Percentiles rank a stretch among this genome's conserved stretches.
These are phyloP conservation scores for Rosa rugosa DNA, from an alignment of 306 rosid genomes.

Conservation along the genomic window DNA sequence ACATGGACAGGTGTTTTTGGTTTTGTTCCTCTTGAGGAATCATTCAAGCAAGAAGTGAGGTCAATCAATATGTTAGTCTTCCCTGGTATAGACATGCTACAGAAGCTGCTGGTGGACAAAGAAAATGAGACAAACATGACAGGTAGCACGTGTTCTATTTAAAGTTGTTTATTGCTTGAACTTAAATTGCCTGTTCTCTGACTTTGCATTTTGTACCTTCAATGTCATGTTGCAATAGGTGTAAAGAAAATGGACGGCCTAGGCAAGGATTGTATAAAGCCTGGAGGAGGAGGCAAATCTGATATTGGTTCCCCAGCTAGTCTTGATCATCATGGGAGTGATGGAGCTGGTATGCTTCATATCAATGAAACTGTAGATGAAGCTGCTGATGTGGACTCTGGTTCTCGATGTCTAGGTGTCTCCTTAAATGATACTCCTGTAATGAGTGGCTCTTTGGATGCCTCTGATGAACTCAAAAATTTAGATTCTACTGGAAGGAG, in stretches of 20 bases:
- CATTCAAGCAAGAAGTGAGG: conserved; percentile 73
- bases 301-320: conserved; percentile 45
- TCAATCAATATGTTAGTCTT: conserved; percentile 86
- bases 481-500: conserved; percentile 32
- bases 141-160: conserved; percentile 35
- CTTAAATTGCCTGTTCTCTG: conserved; percentile 14
- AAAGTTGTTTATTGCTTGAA: conserved; percentile 11
- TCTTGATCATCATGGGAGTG: conserved; percentile 43
- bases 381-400: conserved; percentile 28
- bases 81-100: conserved; percentile 97
- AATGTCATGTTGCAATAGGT: conserved; percentile 35
- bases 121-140: conserved; percentile 46
- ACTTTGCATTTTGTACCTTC: conserved; percentile 21
- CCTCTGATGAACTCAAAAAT: conserved; percentile 39
- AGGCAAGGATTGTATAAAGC: conserved; percentile 32
- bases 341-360: conserved; percentile 39
- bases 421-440: conserved; percentile 33
- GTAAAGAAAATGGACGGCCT: conserved; percentile 40
- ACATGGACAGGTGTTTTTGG: conserved; percentile 87
- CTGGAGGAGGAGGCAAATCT: conserved; percentile 27
- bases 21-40: conserved; percentile 67
- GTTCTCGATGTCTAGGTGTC: conserved; percentile 17
- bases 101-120: conserved; percentile 63
- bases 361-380: conserved; percentile 40
- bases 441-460: conserved; percentile 35